A percentile compares a stretch with the other conserved stretches of the same genome.
These are phyloP conservation scores for Malassezia japonica DNA, from an alignment of 1,284 basidiomycete species.

Conservation along the genomic window DNA sequence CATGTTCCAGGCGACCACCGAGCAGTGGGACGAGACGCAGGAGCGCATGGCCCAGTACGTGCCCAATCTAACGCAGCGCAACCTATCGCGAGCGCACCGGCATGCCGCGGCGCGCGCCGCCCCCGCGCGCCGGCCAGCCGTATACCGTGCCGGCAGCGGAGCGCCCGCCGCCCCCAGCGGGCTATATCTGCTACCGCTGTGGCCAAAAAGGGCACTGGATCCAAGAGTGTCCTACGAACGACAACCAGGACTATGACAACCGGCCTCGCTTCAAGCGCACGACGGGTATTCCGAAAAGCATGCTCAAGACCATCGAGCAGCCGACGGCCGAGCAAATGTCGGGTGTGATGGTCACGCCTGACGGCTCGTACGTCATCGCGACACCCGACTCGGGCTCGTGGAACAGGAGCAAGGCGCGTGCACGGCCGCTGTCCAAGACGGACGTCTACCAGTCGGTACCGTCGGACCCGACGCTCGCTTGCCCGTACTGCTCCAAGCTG, in stretches of 20 bases:
- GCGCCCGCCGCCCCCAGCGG: constrained; percentile 50
- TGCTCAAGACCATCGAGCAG: constrained; percentile 86
- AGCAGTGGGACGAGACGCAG: constrained; percentile 91
- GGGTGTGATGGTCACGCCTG: constrained; percentile 45
- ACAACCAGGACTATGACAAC: constrained; percentile 86
- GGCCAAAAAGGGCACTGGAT: constrained; percentile 96
- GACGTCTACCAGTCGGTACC: constrained; percentile 44
- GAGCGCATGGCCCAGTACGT: constrained; percentile 94
- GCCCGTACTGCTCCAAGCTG: constrained; percentile 42
- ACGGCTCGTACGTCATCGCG: constrained; percentile 45
- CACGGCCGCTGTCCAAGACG: constrained; percentile 36
- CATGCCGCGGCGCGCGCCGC: constrained; percentile 32
- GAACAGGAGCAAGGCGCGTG: constrained; percentile 33
- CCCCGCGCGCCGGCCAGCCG: constrained; percentile 39
- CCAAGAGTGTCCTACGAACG: constrained; percentile 95
- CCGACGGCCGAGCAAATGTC: constrained; percentile 36
- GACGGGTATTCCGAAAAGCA: constrained; percentile 92
- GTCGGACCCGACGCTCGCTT: constrained; percentile 38
- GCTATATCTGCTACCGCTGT: constrained; percentile 98
- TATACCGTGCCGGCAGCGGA: constrained; percentile 4
- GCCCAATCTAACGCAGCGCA: constrained; percentile 15
- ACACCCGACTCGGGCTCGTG: constrained; percentile 40
- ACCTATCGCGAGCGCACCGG: constrained; percentile 40
- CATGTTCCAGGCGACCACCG: constrained; percentile 82
- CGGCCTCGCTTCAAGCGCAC: constrained; percentile 91